Base-by-base conservation (phyloP, 1,284 basidiomycete species). In the Jaminaea rosea region DNA sequence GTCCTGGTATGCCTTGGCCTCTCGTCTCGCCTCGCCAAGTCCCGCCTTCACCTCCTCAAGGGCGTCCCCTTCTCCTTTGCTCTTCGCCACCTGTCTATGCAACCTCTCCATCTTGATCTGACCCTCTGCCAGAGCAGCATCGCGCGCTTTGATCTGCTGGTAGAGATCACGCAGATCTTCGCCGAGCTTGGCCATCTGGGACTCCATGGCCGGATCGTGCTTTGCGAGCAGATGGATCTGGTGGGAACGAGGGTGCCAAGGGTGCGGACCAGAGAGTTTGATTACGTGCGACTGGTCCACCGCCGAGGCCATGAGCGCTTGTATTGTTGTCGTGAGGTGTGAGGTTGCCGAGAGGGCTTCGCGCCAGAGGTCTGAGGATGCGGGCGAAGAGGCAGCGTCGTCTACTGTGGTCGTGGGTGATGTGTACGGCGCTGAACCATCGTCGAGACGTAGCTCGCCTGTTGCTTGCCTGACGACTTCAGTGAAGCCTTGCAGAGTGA, bases 91-190 rank as follows among this genome's bases (percentile, higher is more conserved):
- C 44, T 90, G 83, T 46, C 89, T 83, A 70, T 93, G 88, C 80
- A 98, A 86, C 7, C 93, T 81, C 74, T 96, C 89, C 51, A 96
- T 87, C 79, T 92, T 97, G 56, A 97, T 89, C 4, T 79, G 78
- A 5, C 84, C 79, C 72, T 98, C 94, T 75, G 97, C 89, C 46
- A 91, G 82, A 31, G 76, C 82, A 78, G 94, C 88, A 59, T 98
- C 93, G 76, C 89, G 83, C 15, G 53, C 53, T 29, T 63, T 67
- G 52, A 96, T 80, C 50, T 82, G 87, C 26, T 89, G 84, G 26
- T 85, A 80, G 52, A 96, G 82, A 27, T 86, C 86, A 67, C 88
- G 85, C 56, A 92, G 82, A 74, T 97, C 89, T 56, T 94, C 91
- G 56, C 84, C 85, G 24, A 94, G 80, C 61, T 88, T 84, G 3